phyloP scores from a whole-genome alignment of 73 alveolate species.

The Paramecium pentaurelia region DNA sequence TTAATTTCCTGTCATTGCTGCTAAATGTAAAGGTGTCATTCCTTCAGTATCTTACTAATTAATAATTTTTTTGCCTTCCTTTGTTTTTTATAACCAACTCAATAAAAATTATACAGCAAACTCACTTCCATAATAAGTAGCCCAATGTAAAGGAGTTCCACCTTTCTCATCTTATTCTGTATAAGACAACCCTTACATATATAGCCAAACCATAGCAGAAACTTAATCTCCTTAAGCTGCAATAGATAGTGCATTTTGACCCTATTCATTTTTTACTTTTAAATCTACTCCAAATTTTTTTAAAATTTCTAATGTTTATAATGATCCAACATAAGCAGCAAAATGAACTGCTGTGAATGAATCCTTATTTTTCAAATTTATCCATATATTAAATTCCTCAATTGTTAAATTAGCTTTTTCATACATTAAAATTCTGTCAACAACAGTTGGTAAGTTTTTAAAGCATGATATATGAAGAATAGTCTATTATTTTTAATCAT shows the following conservation, averaged over 20 bases:
- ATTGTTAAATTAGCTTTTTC: constrained; percentile 1
- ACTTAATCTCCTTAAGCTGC: constrained; percentile 97
- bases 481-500: constrained; percentile 48
- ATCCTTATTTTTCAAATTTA: constrained; percentile 77
- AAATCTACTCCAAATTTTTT: constrained; percentile 82
- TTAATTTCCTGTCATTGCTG: constrained; percentile 55
- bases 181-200: constrained; percentile 69
- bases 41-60: constrained; percentile 33
- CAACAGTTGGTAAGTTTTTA: constrained; percentile 11
- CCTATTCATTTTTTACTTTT: constrained; percentile 77
- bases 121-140: constrained; percentile 74
- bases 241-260: constrained; percentile 92
- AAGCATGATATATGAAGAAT: constrained; percentile 74
- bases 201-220: constrained; percentile 78
- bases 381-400: constrained; percentile 63
- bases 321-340: constrained; percentile 88
- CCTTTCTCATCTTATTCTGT: constrained; percentile 78
- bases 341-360: constrained; percentile 92
- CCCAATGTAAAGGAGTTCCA: constrained; percentile 96
- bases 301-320: constrained; percentile 78
- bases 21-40: constrained; percentile 49
- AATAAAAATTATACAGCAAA: constrained; percentile 51
- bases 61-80: background rate
- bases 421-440: background rate
- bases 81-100: background rate